These are phyloP conservation scores for Porphyrellus cyaneotinctus DNA, from an alignment of 768 basidiomycete species.

Conservation along the genomic window DNA sequence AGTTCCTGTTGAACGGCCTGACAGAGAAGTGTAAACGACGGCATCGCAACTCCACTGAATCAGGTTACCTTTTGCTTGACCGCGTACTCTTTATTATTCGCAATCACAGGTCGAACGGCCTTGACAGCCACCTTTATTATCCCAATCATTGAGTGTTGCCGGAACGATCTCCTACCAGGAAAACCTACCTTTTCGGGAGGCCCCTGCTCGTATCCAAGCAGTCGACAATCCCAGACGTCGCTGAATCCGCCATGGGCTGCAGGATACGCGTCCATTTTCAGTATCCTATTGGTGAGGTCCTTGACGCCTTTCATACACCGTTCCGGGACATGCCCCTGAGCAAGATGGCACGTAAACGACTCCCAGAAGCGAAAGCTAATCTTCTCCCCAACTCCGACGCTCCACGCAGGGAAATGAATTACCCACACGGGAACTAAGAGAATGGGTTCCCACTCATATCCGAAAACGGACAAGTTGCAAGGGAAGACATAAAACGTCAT, in stretches of 20 bases:
- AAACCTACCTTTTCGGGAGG: conserved; percentile 12
- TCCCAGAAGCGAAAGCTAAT: background rate
- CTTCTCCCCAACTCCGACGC: conserved; percentile 3
- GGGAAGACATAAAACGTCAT: background rate
- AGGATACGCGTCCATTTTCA: conserved; percentile 18
- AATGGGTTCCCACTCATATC: too few species aligned
- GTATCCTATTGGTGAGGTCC: conserved; percentile 17
- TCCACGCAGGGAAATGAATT: background rate
- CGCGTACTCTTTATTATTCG: background rate
- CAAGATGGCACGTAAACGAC: background rate
- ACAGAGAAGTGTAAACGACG: background rate
- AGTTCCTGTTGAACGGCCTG: conserved; percentile 30
- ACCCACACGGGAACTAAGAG: too few species aligned
- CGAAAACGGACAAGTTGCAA: too few species aligned
- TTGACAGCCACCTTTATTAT: conserved; percentile 26
- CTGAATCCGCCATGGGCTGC: conserved; percentile 29
- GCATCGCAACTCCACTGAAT: background rate
- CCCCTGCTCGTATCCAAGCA: background rate
- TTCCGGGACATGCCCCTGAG: background rate
- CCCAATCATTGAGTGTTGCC: background rate
- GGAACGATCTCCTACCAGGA: background rate
- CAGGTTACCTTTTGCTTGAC: conserved; percentile 16
- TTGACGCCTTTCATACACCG: background rate
- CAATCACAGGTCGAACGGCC: conserved; percentile 13
- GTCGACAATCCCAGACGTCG: conserved; percentile 26